Percentiles rank a stretch among this genome's conserved stretches.
These are phyloP conservation scores for Penicillium sp. DNA, from an alignment of 2,329 filamentous ascomycete genomes.

Conservation along the genomic window DNA sequence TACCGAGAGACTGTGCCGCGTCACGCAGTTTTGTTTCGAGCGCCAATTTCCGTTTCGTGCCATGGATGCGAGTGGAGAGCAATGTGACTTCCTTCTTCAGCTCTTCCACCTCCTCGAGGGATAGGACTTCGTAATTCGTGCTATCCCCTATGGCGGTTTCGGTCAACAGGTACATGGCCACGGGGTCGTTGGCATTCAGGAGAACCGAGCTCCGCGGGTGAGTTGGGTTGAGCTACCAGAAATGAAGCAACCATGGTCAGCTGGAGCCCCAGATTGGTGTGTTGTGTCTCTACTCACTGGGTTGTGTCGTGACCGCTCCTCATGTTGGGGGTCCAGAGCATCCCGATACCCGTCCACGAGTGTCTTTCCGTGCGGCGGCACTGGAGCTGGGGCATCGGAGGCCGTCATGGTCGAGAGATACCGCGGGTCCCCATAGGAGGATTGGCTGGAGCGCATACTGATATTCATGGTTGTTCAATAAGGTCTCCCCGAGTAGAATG, in stretches of 20 bases:
- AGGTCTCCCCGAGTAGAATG: slow-evolving; percentile 2
- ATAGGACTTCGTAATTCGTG: slow-evolving; percentile 77
- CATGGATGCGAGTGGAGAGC: slow-evolving; percentile 73
- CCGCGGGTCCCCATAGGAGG: slow-evolving; percentile 42
- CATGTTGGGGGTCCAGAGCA: slow-evolving; percentile 54
- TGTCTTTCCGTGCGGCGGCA: slow-evolving; percentile 39
- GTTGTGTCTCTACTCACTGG: slow-evolving; percentile 48
- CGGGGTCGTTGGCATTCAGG: slow-evolving; percentile 52
- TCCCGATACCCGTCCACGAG: slow-evolving; percentile 62
- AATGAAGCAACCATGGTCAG: slow-evolving; percentile 40
- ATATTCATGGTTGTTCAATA: slow-evolving; percentile 31
- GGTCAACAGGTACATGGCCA: slow-evolving; percentile 86
- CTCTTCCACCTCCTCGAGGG: slow-evolving; percentile 85
- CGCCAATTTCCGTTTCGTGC: slow-evolving; percentile 75
- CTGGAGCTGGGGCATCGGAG: slow-evolving; percentile 32
- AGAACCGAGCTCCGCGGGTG: slow-evolving; percentile 38
- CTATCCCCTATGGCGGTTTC: slow-evolving; percentile 92
- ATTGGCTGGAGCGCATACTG: slow-evolving; percentile 40
- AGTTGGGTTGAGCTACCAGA: slow-evolving; percentile 52
- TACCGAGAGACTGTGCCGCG: slow-evolving; percentile 81
- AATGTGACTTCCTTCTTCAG: slow-evolving; percentile 82
- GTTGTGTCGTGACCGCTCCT: slow-evolving; percentile 55
- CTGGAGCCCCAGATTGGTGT: neutral
- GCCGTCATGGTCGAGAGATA: slow-evolving; percentile 36
- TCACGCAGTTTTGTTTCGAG: slow-evolving; percentile 94